phyloP scores from a whole-genome alignment of 176 grass and related monocot genomes.

The Carex pumila region DNA sequence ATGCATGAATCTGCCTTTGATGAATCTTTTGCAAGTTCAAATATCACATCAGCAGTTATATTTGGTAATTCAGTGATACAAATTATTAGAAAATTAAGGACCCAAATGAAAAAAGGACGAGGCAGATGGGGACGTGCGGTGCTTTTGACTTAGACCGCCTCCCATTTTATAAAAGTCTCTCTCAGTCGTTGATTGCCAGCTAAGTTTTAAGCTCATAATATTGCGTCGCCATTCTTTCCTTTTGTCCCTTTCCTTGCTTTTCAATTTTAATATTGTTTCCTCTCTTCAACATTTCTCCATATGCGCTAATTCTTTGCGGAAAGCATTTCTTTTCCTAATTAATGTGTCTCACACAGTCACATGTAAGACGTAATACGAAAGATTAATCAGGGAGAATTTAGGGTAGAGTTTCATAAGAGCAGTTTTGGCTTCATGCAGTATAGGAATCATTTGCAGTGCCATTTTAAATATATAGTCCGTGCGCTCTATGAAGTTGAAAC shows the following conservation, averaged over 20 bases:
- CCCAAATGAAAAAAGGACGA: not conserved
- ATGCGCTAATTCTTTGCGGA: not conserved
- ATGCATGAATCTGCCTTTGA: no score
- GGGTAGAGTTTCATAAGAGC: no score
- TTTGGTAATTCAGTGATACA: not conserved
- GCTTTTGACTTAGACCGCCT: slow-evolving; percentile 10
- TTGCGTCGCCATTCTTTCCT: not conserved
- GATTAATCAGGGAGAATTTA: not conserved
- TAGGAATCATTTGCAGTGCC: no score
- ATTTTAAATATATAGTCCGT: no score
- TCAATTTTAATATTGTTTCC: not conserved
- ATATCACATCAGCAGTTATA: no score
- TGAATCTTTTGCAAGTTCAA: no score
- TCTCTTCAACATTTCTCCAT: slow-evolving; percentile 4
- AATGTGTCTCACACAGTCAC: not conserved
- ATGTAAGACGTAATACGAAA: not conserved
- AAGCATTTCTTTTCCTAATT: not conserved
- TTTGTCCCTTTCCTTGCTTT: not conserved
- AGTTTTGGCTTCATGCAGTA: no score
- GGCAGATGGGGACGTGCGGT: not conserved
- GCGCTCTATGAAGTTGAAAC: no score
- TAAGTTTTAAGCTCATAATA: not conserved
- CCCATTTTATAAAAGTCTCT: not conserved
- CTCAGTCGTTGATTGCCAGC: slow-evolving; percentile 18
- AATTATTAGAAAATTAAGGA: not conserved